A percentile compares a stretch with the other conserved stretches of the same genome.
phyloP scores from a whole-genome alignment of 2,329 filamentous ascomycete genomes.

The Cyphellophora attinorum region DNA sequence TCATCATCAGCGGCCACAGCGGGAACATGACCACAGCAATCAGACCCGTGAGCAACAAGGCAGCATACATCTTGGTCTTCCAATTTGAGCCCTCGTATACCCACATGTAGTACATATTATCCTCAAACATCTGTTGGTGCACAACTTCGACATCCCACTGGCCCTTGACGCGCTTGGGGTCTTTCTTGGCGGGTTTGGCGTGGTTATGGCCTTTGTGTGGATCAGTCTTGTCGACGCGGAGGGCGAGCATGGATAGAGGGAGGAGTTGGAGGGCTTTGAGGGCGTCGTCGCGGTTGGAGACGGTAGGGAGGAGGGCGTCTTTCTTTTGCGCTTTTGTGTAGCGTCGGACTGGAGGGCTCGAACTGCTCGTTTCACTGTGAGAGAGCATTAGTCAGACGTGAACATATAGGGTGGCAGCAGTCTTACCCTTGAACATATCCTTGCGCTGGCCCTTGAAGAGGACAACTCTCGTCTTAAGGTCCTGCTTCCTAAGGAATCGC shows the following conservation, averaged over 20 bases:
- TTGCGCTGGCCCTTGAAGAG: slow-evolving; percentile 94
- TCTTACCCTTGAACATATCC: slow-evolving; percentile 87
- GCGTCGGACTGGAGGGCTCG: slow-evolving; percentile 80
- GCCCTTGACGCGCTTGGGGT: slow-evolving; percentile 93
- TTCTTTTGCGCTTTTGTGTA: slow-evolving; percentile 72
- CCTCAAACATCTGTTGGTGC: slow-evolving; percentile 72
- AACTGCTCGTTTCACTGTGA: slow-evolving; percentile 83
- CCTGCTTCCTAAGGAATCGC: slow-evolving; percentile 72
- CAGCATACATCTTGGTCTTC: slow-evolving; percentile 87
- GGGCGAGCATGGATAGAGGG: slow-evolving; percentile 83
- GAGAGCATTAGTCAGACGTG: slow-evolving; percentile 1
- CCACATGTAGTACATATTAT: slow-evolving; percentile 86
- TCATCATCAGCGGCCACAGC: slow-evolving; percentile 83
- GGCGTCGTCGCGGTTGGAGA: slow-evolving; percentile 78
- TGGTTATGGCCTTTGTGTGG: slow-evolving; percentile 67
- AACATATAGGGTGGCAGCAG: background rate
- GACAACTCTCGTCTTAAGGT: slow-evolving; percentile 80
- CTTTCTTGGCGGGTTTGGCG: slow-evolving; percentile 55
- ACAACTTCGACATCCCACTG: slow-evolving; percentile 94
- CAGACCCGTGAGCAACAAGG: slow-evolving; percentile 69
- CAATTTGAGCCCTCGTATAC: slow-evolving; percentile 89
- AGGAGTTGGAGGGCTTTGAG: slow-evolving; percentile 93
- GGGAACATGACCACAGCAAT: slow-evolving; percentile 91
- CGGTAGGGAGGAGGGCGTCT: slow-evolving; percentile 78
- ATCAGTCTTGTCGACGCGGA: slow-evolving; percentile 78